These are phyloP conservation scores for Dispira parvispora DNA, from an alignment of 192 early-diverging fungal genomes.

Conservation along the genomic window DNA sequence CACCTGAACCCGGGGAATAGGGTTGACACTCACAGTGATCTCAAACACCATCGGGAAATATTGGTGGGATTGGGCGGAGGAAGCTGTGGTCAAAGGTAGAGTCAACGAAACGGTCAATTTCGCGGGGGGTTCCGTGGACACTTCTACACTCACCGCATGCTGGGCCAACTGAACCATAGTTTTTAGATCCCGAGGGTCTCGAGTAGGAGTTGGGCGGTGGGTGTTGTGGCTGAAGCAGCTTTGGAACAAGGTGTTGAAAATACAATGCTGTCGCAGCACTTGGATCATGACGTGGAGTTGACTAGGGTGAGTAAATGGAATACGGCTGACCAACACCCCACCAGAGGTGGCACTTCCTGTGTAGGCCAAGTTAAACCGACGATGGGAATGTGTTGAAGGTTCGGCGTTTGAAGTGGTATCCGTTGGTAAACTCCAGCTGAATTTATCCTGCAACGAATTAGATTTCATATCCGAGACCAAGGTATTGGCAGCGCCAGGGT, in stretches of 20 bases:
- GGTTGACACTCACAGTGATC: too few relatives aligned
- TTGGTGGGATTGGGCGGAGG: too few relatives aligned
- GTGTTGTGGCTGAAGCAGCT: not conserved
- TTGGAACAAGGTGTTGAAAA: conserved; percentile 6
- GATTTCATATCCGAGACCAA: too few relatives aligned
- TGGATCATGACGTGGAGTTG: conserved; percentile 3
- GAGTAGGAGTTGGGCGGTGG: not conserved
- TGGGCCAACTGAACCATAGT: not conserved
- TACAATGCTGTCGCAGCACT: conserved; percentile 1
- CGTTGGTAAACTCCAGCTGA: too few relatives aligned
- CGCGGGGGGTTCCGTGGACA: not conserved
- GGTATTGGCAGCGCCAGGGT: too few relatives aligned
- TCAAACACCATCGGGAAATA: too few relatives aligned
- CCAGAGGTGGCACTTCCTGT: not conserved
- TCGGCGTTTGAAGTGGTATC: too few relatives aligned
- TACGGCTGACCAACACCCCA: not conserved
- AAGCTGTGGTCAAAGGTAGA: not conserved
- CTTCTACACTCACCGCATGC: not conserved
- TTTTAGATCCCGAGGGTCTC: too few relatives aligned
- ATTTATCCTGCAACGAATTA: too few relatives aligned
- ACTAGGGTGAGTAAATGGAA: conserved; percentile 8
- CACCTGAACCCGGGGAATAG: too few relatives aligned
- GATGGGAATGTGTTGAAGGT: not conserved
- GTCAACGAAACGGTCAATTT: not conserved
- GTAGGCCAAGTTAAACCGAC: not conserved